A percentile compares a stretch with the other conserved stretches of the same genome.
Evolutionary conservation across 768 basidiomycete species (phyloP).

Genomic region (Agaricus blazei): DNA sequence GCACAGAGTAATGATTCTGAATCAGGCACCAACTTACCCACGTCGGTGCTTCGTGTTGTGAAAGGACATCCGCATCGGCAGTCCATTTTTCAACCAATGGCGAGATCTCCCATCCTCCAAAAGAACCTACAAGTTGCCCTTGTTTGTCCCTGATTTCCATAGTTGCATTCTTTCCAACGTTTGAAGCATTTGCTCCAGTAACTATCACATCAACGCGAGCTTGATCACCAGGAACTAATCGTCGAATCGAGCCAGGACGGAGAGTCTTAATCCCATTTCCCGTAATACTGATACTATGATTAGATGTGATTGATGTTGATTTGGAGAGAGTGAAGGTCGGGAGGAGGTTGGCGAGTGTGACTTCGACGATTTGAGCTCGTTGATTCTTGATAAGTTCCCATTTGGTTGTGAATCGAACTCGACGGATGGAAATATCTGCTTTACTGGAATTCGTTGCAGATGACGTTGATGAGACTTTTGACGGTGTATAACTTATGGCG

Average conservation of each 20-base stretch:
- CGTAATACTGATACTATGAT: slow-evolving; percentile 29
- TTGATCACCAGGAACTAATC: slow-evolving; percentile 49
- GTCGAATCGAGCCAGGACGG: slow-evolving; percentile 31
- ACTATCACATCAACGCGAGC: slow-evolving; percentile 43
- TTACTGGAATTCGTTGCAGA: background rate
- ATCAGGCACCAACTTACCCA: slow-evolving; percentile 34
- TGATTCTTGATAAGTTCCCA: slow-evolving; percentile 34
- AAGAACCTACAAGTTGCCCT: slow-evolving; percentile 30
- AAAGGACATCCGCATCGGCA: slow-evolving; percentile 27
- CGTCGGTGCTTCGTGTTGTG: slow-evolving; percentile 44
- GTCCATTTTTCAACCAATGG: slow-evolving; percentile 37
- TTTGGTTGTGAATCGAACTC: slow-evolving; percentile 38
- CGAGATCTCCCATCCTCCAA: slow-evolving; percentile 30
- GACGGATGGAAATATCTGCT: slow-evolving; percentile 34
- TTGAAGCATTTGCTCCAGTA: slow-evolving; percentile 21
- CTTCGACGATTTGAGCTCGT: slow-evolving; percentile 43
- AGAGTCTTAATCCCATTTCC: slow-evolving; percentile 39
- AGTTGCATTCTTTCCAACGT: slow-evolving; percentile 20
- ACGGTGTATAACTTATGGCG: slow-evolving; percentile 36
- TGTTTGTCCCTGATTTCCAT: slow-evolving; percentile 26
- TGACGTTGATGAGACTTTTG: slow-evolving; percentile 8
- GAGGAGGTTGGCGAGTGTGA: slow-evolving; percentile 48
- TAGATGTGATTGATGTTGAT: slow-evolving; percentile 25
- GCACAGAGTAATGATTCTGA: too few species aligned
- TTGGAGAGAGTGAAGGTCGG: slow-evolving; percentile 24